Conservation (phyloP, 2,329 filamentous ascomycete species). For the Cladosporium sp. region DNA sequence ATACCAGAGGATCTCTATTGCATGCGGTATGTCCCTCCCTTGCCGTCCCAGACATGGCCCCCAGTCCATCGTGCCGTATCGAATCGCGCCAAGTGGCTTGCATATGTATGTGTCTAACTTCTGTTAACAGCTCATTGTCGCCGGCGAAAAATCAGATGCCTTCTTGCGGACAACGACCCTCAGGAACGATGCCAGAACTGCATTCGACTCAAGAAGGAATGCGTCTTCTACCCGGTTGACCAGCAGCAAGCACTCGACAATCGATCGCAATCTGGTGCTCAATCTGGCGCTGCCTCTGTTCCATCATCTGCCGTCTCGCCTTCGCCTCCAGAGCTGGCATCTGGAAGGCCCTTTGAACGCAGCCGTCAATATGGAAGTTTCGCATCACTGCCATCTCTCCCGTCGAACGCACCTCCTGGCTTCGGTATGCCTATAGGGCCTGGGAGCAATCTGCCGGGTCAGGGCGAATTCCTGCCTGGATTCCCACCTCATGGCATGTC, state of each 20-base stretch:
- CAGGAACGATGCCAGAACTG: slow-evolving; percentile 84
- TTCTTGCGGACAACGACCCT: slow-evolving; percentile 66
- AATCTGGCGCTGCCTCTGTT: slow-evolving; percentile 19
- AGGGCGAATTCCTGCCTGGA: background rate
- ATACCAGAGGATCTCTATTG: slow-evolving; percentile 91
- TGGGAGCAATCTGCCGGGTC: background rate
- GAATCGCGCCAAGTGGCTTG: slow-evolving; percentile 11
- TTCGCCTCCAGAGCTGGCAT: slow-evolving; percentile 17
- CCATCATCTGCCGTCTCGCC: slow-evolving; percentile 26
- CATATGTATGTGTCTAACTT: slow-evolving; percentile 5
- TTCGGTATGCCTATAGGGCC: background rate
- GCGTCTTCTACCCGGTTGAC: slow-evolving; percentile 86
- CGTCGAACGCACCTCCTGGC: slow-evolving; percentile 6
- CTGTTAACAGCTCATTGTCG: slow-evolving; percentile 71
- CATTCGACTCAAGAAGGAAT: slow-evolving; percentile 90
- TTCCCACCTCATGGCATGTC: background rate
- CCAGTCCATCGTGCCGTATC: slow-evolving; percentile 6
- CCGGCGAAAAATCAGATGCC: slow-evolving; percentile 86
- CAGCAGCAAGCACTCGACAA: slow-evolving; percentile 27
- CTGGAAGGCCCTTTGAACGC: slow-evolving; percentile 16
- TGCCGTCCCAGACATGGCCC: background rate
- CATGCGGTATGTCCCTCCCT: slow-evolving; percentile 63
- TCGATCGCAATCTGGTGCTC: slow-evolving; percentile 20
- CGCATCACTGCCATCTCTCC: slow-evolving; percentile 14
- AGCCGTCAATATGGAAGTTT: slow-evolving; percentile 17